These are phyloP conservation scores for Eruca vesicaria DNA, from an alignment of 441 rosid species.

Conservation along the genomic window DNA sequence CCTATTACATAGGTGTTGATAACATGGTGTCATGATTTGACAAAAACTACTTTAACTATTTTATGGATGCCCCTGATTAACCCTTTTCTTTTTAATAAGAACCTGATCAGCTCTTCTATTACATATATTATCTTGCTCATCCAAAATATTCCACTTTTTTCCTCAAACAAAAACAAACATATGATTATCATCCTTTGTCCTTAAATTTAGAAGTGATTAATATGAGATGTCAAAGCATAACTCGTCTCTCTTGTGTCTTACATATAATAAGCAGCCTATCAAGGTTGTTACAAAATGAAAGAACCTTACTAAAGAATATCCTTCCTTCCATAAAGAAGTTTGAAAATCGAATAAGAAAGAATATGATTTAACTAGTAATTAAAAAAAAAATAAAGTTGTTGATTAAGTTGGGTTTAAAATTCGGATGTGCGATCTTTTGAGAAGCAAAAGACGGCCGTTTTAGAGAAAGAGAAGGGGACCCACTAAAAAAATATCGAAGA, in stretches of 20 bases:
- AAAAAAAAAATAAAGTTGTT: not conserved
- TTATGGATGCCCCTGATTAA: not conserved
- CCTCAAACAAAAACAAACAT: not conserved
- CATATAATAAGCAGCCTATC: not conserved
- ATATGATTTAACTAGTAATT: not conserved
- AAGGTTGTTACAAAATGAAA: not conserved
- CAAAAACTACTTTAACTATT: not conserved
- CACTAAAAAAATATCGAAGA: constrained; percentile 13
- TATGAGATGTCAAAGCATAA: not conserved
- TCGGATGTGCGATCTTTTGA: not conserved
- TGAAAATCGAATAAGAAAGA: not conserved
- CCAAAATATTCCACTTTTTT: constrained; percentile 4
- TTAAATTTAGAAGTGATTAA: not conserved
- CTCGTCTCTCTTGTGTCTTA: not conserved
- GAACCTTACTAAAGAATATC: not conserved
- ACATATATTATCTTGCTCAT: not conserved
- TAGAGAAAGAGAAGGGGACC: constrained; percentile 18
- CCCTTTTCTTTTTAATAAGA: not conserved
- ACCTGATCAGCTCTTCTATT: not conserved
- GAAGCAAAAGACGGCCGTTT: constrained; percentile 36
- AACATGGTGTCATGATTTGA: constrained; percentile 32
- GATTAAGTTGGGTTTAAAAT: constrained; percentile 21
- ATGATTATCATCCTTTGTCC: not conserved
- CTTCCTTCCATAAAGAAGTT: not conserved
- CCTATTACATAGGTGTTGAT: not conserved